Conservation (phyloP, 2,329 filamentous ascomycete species). For the Zymoseptoria crescenta region DNA sequence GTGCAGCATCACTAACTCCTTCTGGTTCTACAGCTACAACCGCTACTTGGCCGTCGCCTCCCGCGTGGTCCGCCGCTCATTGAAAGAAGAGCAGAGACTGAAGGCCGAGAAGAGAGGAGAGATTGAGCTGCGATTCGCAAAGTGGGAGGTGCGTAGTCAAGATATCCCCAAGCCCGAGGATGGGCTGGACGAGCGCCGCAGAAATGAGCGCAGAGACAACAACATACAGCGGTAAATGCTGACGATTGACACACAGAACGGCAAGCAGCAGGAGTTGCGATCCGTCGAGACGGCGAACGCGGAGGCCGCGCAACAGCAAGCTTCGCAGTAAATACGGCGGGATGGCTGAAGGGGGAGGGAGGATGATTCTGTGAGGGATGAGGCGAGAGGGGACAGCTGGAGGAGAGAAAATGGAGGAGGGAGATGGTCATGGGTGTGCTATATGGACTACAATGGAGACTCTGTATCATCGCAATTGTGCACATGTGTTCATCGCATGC, state of each 20-base stretch:
- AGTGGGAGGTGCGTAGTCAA: slow-evolving; percentile 79
- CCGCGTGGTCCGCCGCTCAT: slow-evolving; percentile 87
- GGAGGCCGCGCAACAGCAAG: slow-evolving; percentile 38
- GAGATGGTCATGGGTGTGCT: not conserved
- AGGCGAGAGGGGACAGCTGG: not conserved
- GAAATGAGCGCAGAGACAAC: not conserved
- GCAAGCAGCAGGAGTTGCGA: slow-evolving; percentile 86
- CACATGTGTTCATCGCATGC: not conserved
- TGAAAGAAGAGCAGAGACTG: slow-evolving; percentile 92
- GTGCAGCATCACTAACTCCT: slow-evolving; percentile 13
- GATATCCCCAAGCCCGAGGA: not conserved
- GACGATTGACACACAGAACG: slow-evolving; percentile 57
- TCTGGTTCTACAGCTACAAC: slow-evolving; percentile 74
- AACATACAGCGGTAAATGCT: slow-evolving; percentile 3
- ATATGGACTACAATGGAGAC: not conserved
- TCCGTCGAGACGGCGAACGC: slow-evolving; percentile 54
- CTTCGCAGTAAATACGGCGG: slow-evolving; percentile 21
- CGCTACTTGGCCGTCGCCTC: slow-evolving; percentile 95
- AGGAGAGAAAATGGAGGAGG: not conserved
- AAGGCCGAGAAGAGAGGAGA: slow-evolving; percentile 81
- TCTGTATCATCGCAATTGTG: slow-evolving; percentile 1
- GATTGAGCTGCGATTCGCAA: slow-evolving; percentile 81
- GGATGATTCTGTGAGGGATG: slow-evolving; percentile 3
- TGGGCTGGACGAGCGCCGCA: not conserved
- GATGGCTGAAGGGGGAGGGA: slow-evolving; percentile 3